A percentile compares a stretch with the other conserved stretches of the same genome.
Conservation (phyloP, 306 rosid species). For the Cucumis cinereus region DNA sequence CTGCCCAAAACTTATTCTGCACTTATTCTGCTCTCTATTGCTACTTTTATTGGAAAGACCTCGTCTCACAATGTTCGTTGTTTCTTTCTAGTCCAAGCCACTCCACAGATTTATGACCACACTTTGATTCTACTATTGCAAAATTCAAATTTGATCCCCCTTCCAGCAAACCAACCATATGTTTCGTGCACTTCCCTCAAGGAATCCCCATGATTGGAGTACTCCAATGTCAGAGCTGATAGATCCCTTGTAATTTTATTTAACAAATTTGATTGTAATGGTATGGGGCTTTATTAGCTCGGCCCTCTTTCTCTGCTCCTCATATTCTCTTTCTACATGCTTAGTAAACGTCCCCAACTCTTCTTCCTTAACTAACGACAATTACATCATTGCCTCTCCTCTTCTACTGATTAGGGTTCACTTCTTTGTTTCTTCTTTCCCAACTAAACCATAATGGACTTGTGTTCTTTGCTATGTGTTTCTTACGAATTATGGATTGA, state of each 20-base stretch:
- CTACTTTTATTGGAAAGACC: background rate
- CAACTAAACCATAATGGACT: background rate
- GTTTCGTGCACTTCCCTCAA: background rate
- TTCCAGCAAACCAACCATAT: background rate
- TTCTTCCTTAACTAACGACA: background rate
- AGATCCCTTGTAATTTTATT: background rate
- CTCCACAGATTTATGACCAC: background rate
- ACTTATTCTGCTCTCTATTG: background rate
- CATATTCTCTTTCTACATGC: background rate
- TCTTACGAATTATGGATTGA: background rate
- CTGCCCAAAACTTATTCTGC: background rate
- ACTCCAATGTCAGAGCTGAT: background rate
- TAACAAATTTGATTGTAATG: background rate
- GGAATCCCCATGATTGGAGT: background rate
- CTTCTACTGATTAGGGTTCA: background rate
- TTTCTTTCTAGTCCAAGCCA: background rate
- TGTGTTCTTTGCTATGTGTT: background rate
- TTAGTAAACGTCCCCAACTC: background rate
- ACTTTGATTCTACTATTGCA: background rate
- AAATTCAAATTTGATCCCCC: background rate
- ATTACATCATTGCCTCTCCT: background rate
- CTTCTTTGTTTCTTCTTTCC: background rate
- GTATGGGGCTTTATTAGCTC: background rate
- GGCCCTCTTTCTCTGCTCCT: background rate
- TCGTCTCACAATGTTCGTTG: background rate